A percentile compares a stretch with the other conserved stretches of the same genome.
phyloP scores from a whole-genome alignment of 805 yeast species.

The Candida rishiriensis region DNA sequence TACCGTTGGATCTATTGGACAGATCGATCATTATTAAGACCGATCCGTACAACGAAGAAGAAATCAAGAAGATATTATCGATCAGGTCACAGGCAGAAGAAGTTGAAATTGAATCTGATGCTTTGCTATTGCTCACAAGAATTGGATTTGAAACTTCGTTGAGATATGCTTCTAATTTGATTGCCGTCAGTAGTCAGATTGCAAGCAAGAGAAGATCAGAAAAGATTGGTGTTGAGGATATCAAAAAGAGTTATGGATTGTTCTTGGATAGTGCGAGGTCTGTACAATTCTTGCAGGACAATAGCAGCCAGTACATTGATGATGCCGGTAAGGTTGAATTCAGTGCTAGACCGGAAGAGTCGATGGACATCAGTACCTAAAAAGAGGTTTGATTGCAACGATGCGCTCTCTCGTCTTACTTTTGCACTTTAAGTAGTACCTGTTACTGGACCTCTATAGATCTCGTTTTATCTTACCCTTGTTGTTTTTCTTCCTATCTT shows the following conservation, averaged over 20 bases:
- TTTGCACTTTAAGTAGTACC: background rate
- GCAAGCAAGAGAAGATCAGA: constrained; percentile 73
- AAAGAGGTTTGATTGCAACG: background rate
- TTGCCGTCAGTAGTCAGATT: constrained; percentile 86
- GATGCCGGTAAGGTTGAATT: constrained; percentile 71
- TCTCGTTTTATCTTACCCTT: too few species aligned
- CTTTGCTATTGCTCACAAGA: constrained; percentile 66
- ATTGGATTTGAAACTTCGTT: constrained; percentile 76
- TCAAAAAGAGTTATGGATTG: constrained; percentile 77
- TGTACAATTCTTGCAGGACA: constrained; percentile 57
- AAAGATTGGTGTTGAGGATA: constrained; percentile 57
- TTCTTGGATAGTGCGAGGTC: constrained; percentile 86
- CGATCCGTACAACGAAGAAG: constrained; percentile 78
- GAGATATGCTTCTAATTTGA: constrained; percentile 86
- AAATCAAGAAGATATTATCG: constrained; percentile 74
- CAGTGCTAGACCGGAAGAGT: constrained; percentile 29
- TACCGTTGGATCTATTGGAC: constrained; percentile 92
- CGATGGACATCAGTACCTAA: constrained; percentile 32
- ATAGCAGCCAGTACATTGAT: constrained; percentile 57
- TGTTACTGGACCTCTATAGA: background rate
- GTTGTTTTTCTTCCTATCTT: too few species aligned
- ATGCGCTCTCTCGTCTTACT: background rate
- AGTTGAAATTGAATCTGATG: constrained; percentile 59
- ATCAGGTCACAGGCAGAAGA: constrained; percentile 80
- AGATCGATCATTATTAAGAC: constrained; percentile 90